Percentiles rank a stretch among this genome's conserved stretches.
Evolutionary conservation across 805 yeast species (phyloP).

Genomic region (Barnettozyma californica): DNA sequence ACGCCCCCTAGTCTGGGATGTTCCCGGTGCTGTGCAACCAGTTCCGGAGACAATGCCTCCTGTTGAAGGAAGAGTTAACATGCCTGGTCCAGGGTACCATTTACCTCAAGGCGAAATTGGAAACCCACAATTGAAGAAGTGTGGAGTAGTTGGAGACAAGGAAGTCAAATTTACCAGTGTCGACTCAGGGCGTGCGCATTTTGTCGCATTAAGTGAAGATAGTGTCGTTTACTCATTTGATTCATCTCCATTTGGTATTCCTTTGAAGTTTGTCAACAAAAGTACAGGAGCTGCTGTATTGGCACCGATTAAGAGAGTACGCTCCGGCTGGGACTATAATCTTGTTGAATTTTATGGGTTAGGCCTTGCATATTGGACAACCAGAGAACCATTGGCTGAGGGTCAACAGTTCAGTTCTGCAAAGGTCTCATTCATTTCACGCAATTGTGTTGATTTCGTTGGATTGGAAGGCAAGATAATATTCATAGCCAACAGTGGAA

Average conservation of each 20-base stretch:
- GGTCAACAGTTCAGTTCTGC: slow-evolving; percentile 33
- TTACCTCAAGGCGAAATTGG: neutral
- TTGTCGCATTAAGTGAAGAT: slow-evolving; percentile 50
- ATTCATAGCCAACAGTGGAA: slow-evolving; percentile 42
- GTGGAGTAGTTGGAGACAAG: neutral
- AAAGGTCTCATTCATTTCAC: slow-evolving; percentile 31
- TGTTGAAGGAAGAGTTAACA: neutral
- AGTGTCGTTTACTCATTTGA: slow-evolving; percentile 33
- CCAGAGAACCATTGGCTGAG: slow-evolving; percentile 27
- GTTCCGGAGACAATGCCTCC: neutral
- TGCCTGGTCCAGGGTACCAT: neutral
- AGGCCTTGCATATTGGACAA: slow-evolving; percentile 58
- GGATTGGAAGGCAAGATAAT: slow-evolving; percentile 50
- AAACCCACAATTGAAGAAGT: neutral
- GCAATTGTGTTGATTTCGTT: slow-evolving; percentile 45
- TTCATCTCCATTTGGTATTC: slow-evolving; percentile 6
- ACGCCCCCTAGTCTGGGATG: neutral
- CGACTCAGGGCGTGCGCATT: slow-evolving; percentile 60
- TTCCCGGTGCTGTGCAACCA: neutral
- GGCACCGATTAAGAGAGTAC: slow-evolving; percentile 38
- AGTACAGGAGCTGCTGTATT: slow-evolving; percentile 6
- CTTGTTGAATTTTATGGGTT: slow-evolving; percentile 42
- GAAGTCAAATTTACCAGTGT: slow-evolving; percentile 39
- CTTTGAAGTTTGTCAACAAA: slow-evolving; percentile 8
- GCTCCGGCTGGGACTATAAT: slow-evolving; percentile 65